Evolutionary conservation across 1,284 basidiomycete species (phyloP), one percentile per base, ranked within the genome.

Genomic region (Ceratobasidium sp.): DNA sequence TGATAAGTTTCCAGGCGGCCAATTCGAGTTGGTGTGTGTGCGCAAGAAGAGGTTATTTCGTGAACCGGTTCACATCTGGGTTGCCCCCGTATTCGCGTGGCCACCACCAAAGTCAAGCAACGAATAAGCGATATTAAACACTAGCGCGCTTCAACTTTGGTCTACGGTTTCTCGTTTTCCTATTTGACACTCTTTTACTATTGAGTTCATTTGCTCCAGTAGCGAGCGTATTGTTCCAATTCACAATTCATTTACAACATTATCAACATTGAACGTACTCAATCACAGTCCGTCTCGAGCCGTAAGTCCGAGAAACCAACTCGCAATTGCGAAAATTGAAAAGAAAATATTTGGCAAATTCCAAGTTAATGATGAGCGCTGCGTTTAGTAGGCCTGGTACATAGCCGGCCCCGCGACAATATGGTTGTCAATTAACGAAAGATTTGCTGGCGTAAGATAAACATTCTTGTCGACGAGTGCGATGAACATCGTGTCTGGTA

Each of bases 371-470:
- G 10, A 5, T 10, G 33, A 59, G 28, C 15, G 23, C 10, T 15
- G 13, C 9, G 59, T 2, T 56, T 66, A 75, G 62, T 65, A 75
- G 76, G 87, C 82, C 80, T 86, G 84, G 81, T 89, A 89, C 33
- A 89, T 80, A 15, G 89, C 88, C 26, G 90, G 90, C 0, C 90
- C 89, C 56, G 90, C 90, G 33, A 91, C 87, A 78, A 92, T 86
- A 80, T 91, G 88, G 61, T 84, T 78, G 81, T 92, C 89, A 66
- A 91, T 81, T 80, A 87, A 81, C 1, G 87, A 87, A 23, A 90
- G 78, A 83, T 92, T 92, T 83, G 88, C 90, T 1, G 91, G 90
- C 9, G 91, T 92, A 12, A 93, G 87, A 76, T 83, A 87, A 1
- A 87, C 81, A 80, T 90, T 85, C 10, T 81, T 82, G 82, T 90